Percentiles rank a stretch among this genome's conserved stretches.
phyloP scores from a whole-genome alignment of 176 grass and related monocot species.

The Aegilops sharonensis region DNA sequence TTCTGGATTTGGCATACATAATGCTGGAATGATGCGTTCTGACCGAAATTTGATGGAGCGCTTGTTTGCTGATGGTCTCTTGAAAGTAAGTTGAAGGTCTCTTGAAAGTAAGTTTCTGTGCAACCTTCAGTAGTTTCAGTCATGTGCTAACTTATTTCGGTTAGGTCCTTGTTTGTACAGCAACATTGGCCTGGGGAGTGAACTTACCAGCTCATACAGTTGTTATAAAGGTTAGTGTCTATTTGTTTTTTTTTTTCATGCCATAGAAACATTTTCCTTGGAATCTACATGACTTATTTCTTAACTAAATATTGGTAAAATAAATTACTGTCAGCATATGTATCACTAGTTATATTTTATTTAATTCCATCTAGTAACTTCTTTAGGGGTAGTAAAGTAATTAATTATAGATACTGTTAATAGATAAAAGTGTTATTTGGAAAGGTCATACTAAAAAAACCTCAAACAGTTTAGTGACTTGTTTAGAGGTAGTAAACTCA shows the following conservation, averaged over 20 bases:
- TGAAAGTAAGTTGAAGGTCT: slow-evolving; percentile 64
- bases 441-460: not conserved
- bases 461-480: not conserved
- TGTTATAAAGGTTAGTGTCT: slow-evolving; percentile 79
- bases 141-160: slow-evolving; percentile 35
- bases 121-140: slow-evolving; percentile 15
- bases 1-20: slow-evolving; percentile 94
- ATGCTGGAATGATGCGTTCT: slow-evolving; percentile 94
- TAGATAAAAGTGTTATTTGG: not conserved
- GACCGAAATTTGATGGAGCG: slow-evolving; percentile 90
- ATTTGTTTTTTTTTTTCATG: slow-evolving; percentile 1
- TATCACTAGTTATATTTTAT: slow-evolving; percentile 19
- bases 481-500: slow-evolving; percentile 20
- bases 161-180: slow-evolving; percentile 97
- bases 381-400: slow-evolving; percentile 9
- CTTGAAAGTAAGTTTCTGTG: slow-evolving; percentile 59
- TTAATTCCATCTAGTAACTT: slow-evolving; percentile 14
- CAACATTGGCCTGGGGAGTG: slow-evolving; percentile 98
- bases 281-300: not conserved
- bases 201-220: slow-evolving; percentile 98
- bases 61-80: slow-evolving; percentile 75
- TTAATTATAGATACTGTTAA: not conserved
- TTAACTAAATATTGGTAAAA: slow-evolving; percentile 10
- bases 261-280: slow-evolving; percentile 9
- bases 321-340: slow-evolving; percentile 11